Base-by-base conservation (phyloP, 371 early-diverging fungal genomes). In the Mortierella polycephala region DNA sequence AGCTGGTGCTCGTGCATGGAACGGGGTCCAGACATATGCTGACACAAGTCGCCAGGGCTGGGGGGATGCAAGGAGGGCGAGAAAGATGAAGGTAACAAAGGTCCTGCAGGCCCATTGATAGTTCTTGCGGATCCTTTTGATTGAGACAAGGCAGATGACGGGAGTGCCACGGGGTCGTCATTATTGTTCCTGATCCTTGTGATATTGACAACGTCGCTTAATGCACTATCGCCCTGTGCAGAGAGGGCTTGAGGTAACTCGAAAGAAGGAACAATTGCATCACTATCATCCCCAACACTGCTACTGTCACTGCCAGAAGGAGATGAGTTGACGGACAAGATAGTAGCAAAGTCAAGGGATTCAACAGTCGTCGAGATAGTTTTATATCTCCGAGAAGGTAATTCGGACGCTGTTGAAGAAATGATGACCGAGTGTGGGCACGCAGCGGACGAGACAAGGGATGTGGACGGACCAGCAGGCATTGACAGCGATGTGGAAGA, bases 291-390 rank as follows among this genome's bases (percentile, higher is more conserved):
- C 59, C 54, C 55, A 46, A 60, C 41, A 53, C 53, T 39, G 51
- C 53, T 20, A 11, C 53, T 42, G 14, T 39, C 58, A 21, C 21
- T 23, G 23, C 49, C 51, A n/a, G 49, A 10, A 8, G 41, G 13
- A 18, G 46, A 5, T 13, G 56, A 13, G 13, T 40, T 14, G 37
- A 45, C 18, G n/a, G 64, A 40, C 18, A 69, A 21, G n/a, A 47
- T 60, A 13, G 69, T 41, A 45, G 57, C 53, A 23, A 60, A 20
- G 30, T 60, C 75, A 52, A 69, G 69, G 40, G 75, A 64, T 44
- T 57, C 61, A 20, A 63, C 57, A 12, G 69, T 49, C 11, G 45
- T 66, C 21, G 70, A 62, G n/a, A 59, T 45, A 51, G 70, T 65
- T n/a, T 62, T 52, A 57, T 69, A 57, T 46, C 54, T 64, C 39